Evolutionary conservation across 1,139 yeast genomes (phyloP), one percentile per base, ranked within the genome.

Genomic region (Sugiyamaella grinbergsii): DNA sequence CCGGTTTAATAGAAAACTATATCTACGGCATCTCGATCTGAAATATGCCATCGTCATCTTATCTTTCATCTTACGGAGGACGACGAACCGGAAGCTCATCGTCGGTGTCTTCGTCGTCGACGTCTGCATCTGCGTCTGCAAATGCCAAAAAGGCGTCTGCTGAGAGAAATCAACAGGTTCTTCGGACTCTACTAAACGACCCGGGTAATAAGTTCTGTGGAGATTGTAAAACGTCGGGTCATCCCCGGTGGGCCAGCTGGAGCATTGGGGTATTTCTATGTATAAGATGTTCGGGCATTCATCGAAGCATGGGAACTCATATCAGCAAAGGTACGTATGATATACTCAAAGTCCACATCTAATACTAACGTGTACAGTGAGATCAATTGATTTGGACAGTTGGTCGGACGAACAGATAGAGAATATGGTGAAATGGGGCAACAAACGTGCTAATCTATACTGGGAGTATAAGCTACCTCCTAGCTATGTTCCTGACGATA

Each of bases 191-290:
- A 39, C 77, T 91, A 46, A 83, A 80, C 57, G 95, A 89, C 60
- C 81, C 82, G 1, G 80, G 81, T 40, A 93, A 93, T 72, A 81
- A 79, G 65, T 71, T 73, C 46, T 93, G 98, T 69, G 95, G 93
- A 1, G 98, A 93, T 68, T 93, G 98, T 71, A 93, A 93, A 68
- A 77, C 82, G 0, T 78, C 93, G 15, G 80, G 85, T 38, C 95
- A 91, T 69, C 98, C 98, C 13, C 76, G 98, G 50, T 93, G 98
- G 98, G 96, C 98, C 8, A 84, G 95, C 19, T 93, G 98, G 97
- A 89, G 84, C 61, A 70, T 93, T 53, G 98, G 98, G 26, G 81
- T 95, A 54, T 91, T 93, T 63, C 78, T 93, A 41, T 93, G 98
- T 69, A 93, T 93, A 54, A 56, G 73, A 60, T 93, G 98, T 70